Base-by-base conservation (phyloP, 768 basidiomycete genomes). In the Panus rudis region DNA sequence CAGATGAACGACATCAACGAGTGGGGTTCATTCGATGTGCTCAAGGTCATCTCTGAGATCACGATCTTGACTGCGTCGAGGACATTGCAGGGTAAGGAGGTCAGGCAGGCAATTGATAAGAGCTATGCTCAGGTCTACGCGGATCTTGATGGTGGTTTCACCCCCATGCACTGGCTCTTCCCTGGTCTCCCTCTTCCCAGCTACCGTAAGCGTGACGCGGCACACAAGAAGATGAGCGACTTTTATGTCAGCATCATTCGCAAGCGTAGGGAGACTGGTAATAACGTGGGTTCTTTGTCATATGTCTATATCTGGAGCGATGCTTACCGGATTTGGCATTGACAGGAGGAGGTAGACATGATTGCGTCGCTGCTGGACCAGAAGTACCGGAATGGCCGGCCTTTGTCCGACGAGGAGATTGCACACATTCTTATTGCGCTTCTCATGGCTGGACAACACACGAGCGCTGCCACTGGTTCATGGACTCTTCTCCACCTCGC, bases 371-470 rank as follows among this genome's bases (percentile, higher is more conserved):
- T 99, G 16, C 75, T 82, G 64, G 73, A 80, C 48, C 87, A 92
- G 59, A 75, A 69, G 39, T 98, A 99, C 67, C 85, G 87, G 50
- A 73, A 77, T 52, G 96, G 96, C 43, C 71, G 74, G 34, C 58
- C 71, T 2, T 72, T 98, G 30, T 75, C 72, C 48, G 92, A 99
- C 58, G 82, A 86, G 52, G 91, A 98, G 63, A 85, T 98, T 47
- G 92, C 96, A 0, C 96, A 98, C 60, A 93, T 99, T 59, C 81
- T 99, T 84, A 99, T 97, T 56, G 96, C 96, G 13, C 77, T 99
- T 35, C 81, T 99, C 50, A 98, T 99, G 96, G 96, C 96, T 33
- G 96, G 96, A 28, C 96, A 99, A 67, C 96, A 99, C 65, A 99
- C 96, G 0, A 90, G 87, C 54, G 96, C 96, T 12, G 84, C 96